A percentile compares a stretch with the other conserved stretches of the same genome.
These are phyloP conservation scores for Cercophora newfieldiana DNA, from an alignment of 495 filamentous ascomycete genomes.

Conservation along the genomic window DNA sequence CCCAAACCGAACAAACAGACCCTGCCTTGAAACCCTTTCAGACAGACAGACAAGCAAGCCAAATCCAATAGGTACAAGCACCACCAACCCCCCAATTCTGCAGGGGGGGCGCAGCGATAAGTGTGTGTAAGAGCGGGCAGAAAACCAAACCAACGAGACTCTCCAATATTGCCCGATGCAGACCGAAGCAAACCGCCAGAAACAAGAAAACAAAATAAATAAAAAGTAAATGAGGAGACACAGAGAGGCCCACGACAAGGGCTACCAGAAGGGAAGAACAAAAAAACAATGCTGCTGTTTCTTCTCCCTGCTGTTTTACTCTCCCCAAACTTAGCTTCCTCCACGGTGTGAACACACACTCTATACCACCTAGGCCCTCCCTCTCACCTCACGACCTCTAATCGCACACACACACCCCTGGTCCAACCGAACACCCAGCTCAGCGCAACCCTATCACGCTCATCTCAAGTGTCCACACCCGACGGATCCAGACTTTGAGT, in stretches of 20 bases:
- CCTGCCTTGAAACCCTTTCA: no score
- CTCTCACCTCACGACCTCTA: not conserved
- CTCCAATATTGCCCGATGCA: not conserved
- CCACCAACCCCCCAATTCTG: not conserved
- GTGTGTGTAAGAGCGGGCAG: not conserved
- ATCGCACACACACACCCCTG: not conserved
- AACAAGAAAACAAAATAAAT: not conserved
- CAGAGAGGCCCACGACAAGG: not conserved
- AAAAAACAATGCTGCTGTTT: not conserved
- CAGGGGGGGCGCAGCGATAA: not conserved
- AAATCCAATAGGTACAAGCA: not conserved
- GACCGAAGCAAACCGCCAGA: no score
- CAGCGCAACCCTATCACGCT: constrained; percentile 87
- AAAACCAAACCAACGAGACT: not conserved
- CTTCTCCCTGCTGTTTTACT: not conserved
- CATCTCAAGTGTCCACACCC: constrained; percentile 99
- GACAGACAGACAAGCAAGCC: not conserved
- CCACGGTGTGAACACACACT: not conserved
- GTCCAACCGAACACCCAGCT: not conserved
- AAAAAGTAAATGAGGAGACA: not conserved
- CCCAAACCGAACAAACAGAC: not conserved
- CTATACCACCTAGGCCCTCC: not conserved
- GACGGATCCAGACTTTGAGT: constrained; percentile 95
- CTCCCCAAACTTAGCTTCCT: not conserved
- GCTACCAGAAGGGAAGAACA: no score